Evolutionary conservation across 768 basidiomycete species (phyloP).

Genomic region (Boletus sp.): DNA sequence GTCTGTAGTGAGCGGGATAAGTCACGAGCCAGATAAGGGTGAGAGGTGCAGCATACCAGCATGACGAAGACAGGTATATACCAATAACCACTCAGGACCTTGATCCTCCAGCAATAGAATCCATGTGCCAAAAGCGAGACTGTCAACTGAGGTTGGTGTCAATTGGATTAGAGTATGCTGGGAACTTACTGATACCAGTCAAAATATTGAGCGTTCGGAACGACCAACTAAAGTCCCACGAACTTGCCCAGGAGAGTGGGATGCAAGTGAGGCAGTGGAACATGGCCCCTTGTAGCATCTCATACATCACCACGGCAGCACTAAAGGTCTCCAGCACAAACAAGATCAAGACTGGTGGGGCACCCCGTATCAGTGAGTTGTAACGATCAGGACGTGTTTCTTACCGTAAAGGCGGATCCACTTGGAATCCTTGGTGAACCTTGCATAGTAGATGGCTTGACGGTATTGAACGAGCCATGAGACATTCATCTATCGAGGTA

Average conservation of each 20-base stretch:
- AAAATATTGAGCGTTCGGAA: background rate
- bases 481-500: background rate
- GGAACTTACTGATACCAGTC: background rate
- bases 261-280: background rate
- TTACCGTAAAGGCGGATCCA: background rate
- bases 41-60: background rate
- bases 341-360: background rate
- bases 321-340: background rate
- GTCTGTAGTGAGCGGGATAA: background rate
- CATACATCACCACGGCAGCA: background rate
- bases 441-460: background rate
- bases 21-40: background rate
- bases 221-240: background rate
- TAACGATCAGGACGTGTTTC: background rate
- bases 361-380: background rate
- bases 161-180: background rate
- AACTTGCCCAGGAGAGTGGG: background rate
- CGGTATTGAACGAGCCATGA: background rate
- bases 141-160: background rate
- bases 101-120: background rate
- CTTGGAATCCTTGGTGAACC: background rate
- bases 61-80: background rate
- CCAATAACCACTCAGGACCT: background rate
- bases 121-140: background rate
- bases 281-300: background rate